Base-by-base conservation (phyloP, 768 basidiomycete genomes). In the Astraeus odoratus region DNA sequence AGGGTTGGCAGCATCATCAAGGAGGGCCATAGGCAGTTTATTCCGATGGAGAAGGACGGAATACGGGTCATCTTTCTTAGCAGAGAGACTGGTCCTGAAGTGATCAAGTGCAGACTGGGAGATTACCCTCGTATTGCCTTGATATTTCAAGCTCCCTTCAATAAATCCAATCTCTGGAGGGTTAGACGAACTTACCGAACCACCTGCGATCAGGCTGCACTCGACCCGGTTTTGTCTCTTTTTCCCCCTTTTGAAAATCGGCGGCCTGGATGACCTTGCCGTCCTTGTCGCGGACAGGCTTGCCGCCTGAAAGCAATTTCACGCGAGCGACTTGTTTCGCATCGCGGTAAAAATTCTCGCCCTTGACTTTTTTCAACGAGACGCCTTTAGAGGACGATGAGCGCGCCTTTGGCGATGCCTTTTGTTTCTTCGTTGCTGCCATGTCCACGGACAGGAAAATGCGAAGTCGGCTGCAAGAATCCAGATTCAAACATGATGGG, bases 41-140 rank as follows among this genome's bases (percentile, higher is more conserved):
- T 97, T 98, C 47, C 93, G 76, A 48, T 85, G 83, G 40, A 99
- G 65, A 26, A 99, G 76, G 9, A 99, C 95, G 8, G 92, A 93
- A 61, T 98, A 99, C 1, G 96, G 96, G 57, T 98, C 94, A 67
- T 89, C 77, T 56, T 91, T 90, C 64, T 82, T 90, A 10, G 76
- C 72, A 19, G 78, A 74, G 36, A 99, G 76, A 57, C 88, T 91
- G 12, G 87, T 91, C 42, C 95, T 74, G 71, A 99, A 99, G 65
- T 97, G 96, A 58, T 96, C 93, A 56, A 99, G 70, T 12, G 95
- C 94, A 20, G 81, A 86, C 62, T 99, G 95, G 18, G 91, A 93
- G 59, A 99, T 97, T 27, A 97, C 95, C 60, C 96, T 74, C n/a
- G 96, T 98, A 66, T 98, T 98, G 34, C 95, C 93, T 94, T 23